These are phyloP conservation scores for Umbelopsis ramanniana DNA, from an alignment of 192 early-diverging fungal species.

Conservation along the genomic window DNA sequence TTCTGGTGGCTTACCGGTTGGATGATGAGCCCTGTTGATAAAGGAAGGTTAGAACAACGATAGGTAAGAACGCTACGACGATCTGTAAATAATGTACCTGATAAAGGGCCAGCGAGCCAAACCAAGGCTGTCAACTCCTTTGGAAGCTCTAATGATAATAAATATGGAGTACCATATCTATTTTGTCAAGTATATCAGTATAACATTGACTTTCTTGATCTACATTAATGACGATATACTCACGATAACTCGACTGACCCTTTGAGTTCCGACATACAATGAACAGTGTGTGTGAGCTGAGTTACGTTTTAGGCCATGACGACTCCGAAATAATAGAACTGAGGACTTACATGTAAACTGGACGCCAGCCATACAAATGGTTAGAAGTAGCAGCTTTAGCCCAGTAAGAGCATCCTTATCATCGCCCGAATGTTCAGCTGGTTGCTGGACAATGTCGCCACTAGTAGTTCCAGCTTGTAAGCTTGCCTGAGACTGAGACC, in stretches of 20 bases:
- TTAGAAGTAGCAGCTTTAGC: conserved; percentile 45
- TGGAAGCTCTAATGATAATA: conserved; percentile 61
- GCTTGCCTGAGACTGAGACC: background rate
- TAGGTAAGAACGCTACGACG: background rate
- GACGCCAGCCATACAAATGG: conserved; percentile 65
- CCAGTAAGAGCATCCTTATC: conserved; percentile 15
- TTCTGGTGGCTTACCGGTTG: conserved; percentile 37
- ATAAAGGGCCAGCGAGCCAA: conserved; percentile 75
- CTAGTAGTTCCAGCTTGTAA: background rate
- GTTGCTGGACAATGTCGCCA: background rate
- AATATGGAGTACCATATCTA: conserved; percentile 71
- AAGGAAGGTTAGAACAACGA: conserved; percentile 1
- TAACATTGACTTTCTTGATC: background rate
- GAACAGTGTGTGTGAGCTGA: background rate
- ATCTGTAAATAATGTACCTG: conserved; percentile 32
- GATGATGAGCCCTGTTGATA: conserved; percentile 55
- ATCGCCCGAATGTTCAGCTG: background rate
- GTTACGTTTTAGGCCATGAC: background rate
- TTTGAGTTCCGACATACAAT: conserved; percentile 28
- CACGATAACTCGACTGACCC: conserved; percentile 74
- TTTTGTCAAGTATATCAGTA: background rate
- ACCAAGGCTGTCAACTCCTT: conserved; percentile 63
- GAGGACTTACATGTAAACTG: conserved; percentile 71
- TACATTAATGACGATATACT: conserved; percentile 18
- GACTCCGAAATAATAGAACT: background rate